Evolutionary conservation across 495 filamentous ascomycete species (phyloP).

Genomic region (Articulospora tetracladia): DNA sequence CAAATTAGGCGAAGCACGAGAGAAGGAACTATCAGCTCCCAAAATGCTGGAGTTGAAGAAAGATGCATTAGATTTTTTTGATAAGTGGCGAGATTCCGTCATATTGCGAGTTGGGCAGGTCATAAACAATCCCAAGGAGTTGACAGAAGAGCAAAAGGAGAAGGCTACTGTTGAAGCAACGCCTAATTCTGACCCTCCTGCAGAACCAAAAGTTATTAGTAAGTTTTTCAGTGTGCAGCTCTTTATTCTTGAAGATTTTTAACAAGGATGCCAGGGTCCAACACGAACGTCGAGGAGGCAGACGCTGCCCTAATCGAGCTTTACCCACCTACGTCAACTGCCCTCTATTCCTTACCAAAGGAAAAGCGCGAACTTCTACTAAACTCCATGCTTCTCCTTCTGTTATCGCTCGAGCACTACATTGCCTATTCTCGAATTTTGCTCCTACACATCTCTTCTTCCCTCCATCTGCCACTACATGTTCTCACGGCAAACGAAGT

Average conservation of each 20-base stretch:
- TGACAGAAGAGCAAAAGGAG: conserved; percentile 13
- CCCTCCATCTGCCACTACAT: conserved; percentile 59
- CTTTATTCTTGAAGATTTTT: background rate
- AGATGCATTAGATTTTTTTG: conserved; percentile 28
- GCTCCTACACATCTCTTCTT: conserved; percentile 65
- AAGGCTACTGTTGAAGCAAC: conserved; percentile 16
- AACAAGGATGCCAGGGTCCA: conserved; percentile 24
- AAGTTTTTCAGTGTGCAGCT: background rate
- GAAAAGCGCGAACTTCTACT: conserved; percentile 46
- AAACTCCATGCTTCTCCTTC: conserved; percentile 63
- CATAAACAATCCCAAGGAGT: conserved; percentile 24
- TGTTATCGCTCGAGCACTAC: conserved; percentile 82
- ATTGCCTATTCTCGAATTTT: conserved; percentile 70
- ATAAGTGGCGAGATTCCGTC: conserved; percentile 32
- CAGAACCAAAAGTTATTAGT: conserved; percentile 24
- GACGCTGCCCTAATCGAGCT: conserved; percentile 35
- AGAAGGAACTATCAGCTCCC: conserved; percentile 31
- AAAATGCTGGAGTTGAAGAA: conserved; percentile 33
- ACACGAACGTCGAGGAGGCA: conserved; percentile 28
- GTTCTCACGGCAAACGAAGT: conserved; percentile 68
- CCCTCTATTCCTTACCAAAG: conserved; percentile 34
- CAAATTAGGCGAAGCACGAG: conserved; percentile 26
- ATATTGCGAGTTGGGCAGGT: conserved; percentile 29
- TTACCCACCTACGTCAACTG: conserved; percentile 41
- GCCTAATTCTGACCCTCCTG: conserved; percentile 14